These are phyloP conservation scores for Botrytis deweyae DNA, from an alignment of 2,329 filamentous ascomycete genomes.

Conservation along the genomic window DNA sequence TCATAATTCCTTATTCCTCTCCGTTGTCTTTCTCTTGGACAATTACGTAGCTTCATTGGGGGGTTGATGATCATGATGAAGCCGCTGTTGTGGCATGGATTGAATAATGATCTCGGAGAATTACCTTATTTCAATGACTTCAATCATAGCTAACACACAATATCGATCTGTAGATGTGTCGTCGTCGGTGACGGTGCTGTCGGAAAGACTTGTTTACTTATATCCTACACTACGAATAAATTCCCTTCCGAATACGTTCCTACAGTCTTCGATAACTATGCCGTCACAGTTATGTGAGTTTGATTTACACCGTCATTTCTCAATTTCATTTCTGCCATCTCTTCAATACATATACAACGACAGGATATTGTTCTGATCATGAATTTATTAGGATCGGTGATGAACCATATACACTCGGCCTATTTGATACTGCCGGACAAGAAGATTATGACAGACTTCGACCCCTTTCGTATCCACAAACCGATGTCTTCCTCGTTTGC, in stretches of 20 bases:
- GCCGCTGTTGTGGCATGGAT: not conserved
- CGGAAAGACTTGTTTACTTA: constrained; percentile 97
- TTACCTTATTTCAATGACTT: not conserved
- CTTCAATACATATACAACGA: not conserved
- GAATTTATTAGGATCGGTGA: constrained; percentile 79
- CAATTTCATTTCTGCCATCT: not conserved
- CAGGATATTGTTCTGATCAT: constrained; percentile 22
- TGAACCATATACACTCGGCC: constrained; percentile 93
- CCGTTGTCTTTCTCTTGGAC: not conserved
- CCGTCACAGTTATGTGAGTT: constrained; percentile 97
- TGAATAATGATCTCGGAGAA: not conserved
- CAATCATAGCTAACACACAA: constrained; percentile 18
- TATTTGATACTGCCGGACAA: constrained; percentile 98
- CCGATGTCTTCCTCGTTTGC: constrained; percentile 97
- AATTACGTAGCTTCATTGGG: not conserved
- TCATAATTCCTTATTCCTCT: constrained; percentile 13
- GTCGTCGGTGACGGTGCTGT: constrained; percentile 99
- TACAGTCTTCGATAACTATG: constrained; percentile 99
- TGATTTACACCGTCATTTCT: constrained; percentile 4
- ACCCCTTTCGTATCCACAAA: constrained; percentile 95
- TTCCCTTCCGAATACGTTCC: constrained; percentile 99
- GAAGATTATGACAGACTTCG: constrained; percentile 98
- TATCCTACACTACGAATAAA: constrained; percentile 99
- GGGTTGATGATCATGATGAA: not conserved
- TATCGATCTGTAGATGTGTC: constrained; percentile 69